A percentile compares a stretch with the other conserved stretches of the same genome.
These are phyloP conservation scores for Rhodotorula paludigena DNA, from an alignment of 768 basidiomycete species.

Conservation along the genomic window DNA sequence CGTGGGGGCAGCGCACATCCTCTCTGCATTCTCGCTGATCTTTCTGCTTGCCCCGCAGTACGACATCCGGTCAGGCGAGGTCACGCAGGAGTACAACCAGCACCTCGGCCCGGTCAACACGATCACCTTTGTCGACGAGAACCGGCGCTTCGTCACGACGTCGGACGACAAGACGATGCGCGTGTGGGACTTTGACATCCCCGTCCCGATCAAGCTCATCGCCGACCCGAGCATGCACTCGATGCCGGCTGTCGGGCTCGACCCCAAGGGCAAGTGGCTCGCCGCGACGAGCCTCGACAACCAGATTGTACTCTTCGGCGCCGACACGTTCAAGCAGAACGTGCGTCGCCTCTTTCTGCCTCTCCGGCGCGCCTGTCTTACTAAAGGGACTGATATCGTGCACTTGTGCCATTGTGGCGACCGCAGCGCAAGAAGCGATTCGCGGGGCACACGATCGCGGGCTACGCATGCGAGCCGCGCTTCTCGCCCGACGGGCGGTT, in stretches of 20 bases:
- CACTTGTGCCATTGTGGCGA: too few relatives aligned
- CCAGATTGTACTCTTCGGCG: conserved; percentile 94
- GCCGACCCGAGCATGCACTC: conserved; percentile 99
- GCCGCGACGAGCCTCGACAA: conserved; percentile 97
- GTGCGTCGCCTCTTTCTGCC: conserved; percentile 1
- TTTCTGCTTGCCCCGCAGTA: conserved; percentile 56
- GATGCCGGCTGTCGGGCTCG: conserved; percentile 94
- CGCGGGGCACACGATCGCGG: conserved; percentile 92
- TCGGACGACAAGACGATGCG: conserved; percentile 99
- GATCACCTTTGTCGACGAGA: conserved; percentile 98
- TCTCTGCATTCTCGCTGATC: neutral
- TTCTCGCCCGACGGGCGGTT: conserved; percentile 98
- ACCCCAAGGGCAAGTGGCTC: conserved; percentile 94
- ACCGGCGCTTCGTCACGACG: conserved; percentile 92
- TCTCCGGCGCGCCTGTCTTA: too few relatives aligned
- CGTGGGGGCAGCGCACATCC: neutral
- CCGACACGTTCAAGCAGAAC: conserved; percentile 97
- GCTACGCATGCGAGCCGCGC: conserved; percentile 93
- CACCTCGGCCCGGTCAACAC: conserved; percentile 90
- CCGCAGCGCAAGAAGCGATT: conserved; percentile 82
- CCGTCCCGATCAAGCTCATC: conserved; percentile 98
- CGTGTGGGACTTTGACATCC: conserved; percentile 95
- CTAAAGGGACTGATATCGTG: too few relatives aligned
- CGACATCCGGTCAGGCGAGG: conserved; percentile 89
- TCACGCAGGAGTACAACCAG: conserved; percentile 97